Conservation (phyloP, 2,329 filamentous ascomycete species). For the Penicillium sp. region DNA sequence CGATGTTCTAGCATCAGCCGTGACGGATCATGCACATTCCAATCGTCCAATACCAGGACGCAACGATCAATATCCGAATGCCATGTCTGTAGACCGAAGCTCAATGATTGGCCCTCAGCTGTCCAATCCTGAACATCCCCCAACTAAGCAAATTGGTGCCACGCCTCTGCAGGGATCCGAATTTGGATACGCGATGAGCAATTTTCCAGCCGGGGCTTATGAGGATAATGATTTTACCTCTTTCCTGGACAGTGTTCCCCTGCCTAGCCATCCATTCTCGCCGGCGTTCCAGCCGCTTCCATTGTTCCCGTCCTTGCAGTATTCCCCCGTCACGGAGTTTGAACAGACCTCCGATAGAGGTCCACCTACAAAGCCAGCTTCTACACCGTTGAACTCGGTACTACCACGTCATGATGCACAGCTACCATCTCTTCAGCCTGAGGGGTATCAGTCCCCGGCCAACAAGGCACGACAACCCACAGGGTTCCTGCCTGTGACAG, state of each 20-base stretch:
- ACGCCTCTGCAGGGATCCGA: slow-evolving; percentile 21
- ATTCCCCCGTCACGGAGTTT: slow-evolving; percentile 27
- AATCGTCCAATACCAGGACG: slow-evolving; percentile 7
- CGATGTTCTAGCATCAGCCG: slow-evolving; percentile 30
- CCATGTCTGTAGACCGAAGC: slow-evolving; percentile 12
- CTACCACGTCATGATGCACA: slow-evolving; percentile 35
- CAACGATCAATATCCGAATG: slow-evolving; percentile 12
- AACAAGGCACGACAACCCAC: slow-evolving; percentile 27
- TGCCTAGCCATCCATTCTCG: slow-evolving; percentile 35
- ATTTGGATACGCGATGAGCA: slow-evolving; percentile 23
- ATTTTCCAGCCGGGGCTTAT: slow-evolving; percentile 17
- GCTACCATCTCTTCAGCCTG: slow-evolving; percentile 34
- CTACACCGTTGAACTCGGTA: slow-evolving; percentile 30
- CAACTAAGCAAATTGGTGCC: slow-evolving; percentile 20
- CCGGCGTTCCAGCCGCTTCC: slow-evolving; percentile 35
- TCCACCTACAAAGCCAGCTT: slow-evolving; percentile 11
- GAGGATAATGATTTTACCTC: slow-evolving; percentile 38
- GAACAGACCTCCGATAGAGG: slow-evolving; percentile 22
- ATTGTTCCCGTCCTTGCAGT: slow-evolving; percentile 30
- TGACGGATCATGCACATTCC: slow-evolving; percentile 22
- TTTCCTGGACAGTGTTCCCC: slow-evolving; percentile 34
- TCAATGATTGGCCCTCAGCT: slow-evolving; percentile 12
- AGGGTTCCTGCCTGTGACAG: slow-evolving; percentile 31
- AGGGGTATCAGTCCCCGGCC: slow-evolving; percentile 26
- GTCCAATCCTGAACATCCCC: slow-evolving; percentile 9